phyloP scores from a whole-genome alignment of 352 stramenopile species.

The Elongisporangium prolatum region DNA sequence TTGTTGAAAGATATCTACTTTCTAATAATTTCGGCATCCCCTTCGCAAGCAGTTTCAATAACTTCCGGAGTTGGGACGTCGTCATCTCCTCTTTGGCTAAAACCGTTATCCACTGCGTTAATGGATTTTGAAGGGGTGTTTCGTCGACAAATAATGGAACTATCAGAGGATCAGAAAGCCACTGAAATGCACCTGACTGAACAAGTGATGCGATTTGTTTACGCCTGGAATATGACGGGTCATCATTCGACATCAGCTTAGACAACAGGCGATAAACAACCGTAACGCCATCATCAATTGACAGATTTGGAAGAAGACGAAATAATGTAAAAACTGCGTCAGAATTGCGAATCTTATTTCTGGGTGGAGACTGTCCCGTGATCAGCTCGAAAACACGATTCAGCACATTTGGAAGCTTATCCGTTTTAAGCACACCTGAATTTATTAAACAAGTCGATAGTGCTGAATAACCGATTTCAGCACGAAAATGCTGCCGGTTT shows the following conservation, averaged over 20 bases:
- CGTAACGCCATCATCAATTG: slow-evolving; percentile 15
- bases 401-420: slow-evolving; percentile 27
- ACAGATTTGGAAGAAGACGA: slow-evolving; percentile 32
- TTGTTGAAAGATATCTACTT: slow-evolving; percentile 13
- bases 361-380: slow-evolving; percentile 21
- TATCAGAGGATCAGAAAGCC: slow-evolving; percentile 39
- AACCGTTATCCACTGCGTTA: slow-evolving; percentile 36
- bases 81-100: slow-evolving; percentile 45
- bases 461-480: slow-evolving; percentile 35
- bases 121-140: slow-evolving; percentile 21
- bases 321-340: slow-evolving; percentile 55
- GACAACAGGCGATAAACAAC: slow-evolving; percentile 31
- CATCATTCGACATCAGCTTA: slow-evolving; percentile 42
- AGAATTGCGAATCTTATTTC: slow-evolving; percentile 54
- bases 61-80: slow-evolving; percentile 45
- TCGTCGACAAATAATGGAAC: slow-evolving; percentile 28
- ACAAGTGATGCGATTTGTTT: slow-evolving; percentile 46
- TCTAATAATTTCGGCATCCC: slow-evolving; percentile 42
- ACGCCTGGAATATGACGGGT: slow-evolving; percentile 37
- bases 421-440: slow-evolving; percentile 38
- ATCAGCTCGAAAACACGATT: slow-evolving; percentile 60
- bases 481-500: slow-evolving; percentile 35
- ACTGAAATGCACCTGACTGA: slow-evolving; percentile 45
- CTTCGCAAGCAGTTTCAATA: slow-evolving; percentile 44
- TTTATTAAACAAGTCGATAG: slow-evolving; percentile 54